Evolutionary conservation across 768 basidiomycete species (phyloP).

Genomic region (Tricholoma hemisulphureum): DNA sequence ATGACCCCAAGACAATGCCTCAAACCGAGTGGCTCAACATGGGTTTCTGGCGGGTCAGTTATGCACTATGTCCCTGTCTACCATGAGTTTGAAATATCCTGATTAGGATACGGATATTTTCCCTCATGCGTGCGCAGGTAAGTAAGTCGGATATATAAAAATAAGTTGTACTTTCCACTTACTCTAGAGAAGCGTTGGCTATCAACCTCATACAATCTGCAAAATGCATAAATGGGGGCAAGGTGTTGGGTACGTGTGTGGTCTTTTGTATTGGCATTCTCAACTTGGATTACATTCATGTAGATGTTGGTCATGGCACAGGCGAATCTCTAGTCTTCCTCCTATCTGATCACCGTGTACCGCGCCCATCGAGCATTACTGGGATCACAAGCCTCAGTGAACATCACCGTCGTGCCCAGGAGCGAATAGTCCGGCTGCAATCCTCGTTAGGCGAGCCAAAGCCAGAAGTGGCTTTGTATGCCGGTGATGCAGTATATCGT

Average conservation of each 20-base stretch:
- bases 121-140: slow-evolving; percentile 62
- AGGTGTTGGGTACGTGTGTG: slow-evolving; percentile 51
- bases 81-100: background rate
- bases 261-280: background rate
- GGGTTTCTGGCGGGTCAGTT: slow-evolving; percentile 63
- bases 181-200: slow-evolving; percentile 40
- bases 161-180: background rate
- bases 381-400: slow-evolving; percentile 56
- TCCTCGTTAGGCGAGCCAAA: slow-evolving; percentile 11
- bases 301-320: slow-evolving; percentile 69
- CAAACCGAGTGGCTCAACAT: slow-evolving; percentile 70
- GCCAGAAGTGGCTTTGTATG: slow-evolving; percentile 39
- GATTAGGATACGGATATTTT: slow-evolving; percentile 47
- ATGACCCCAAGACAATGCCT: slow-evolving; percentile 31
- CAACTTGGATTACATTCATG: background rate
- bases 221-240: slow-evolving; percentile 37
- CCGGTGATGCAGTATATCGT: slow-evolving; percentile 51
- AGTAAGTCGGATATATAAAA: background rate
- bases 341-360: slow-evolving; percentile 43
- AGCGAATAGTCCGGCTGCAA: slow-evolving; percentile 37
- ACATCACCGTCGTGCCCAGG: slow-evolving; percentile 47
- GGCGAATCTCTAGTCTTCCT: slow-evolving; percentile 65
- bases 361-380: slow-evolving; percentile 45
- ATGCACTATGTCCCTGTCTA: background rate
- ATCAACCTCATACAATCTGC: slow-evolving; percentile 47